A percentile compares a stretch with the other conserved stretches of the same genome.
phyloP scores from a whole-genome alignment of 257 asterid genomes.

The Marsdenia floribunda region DNA sequence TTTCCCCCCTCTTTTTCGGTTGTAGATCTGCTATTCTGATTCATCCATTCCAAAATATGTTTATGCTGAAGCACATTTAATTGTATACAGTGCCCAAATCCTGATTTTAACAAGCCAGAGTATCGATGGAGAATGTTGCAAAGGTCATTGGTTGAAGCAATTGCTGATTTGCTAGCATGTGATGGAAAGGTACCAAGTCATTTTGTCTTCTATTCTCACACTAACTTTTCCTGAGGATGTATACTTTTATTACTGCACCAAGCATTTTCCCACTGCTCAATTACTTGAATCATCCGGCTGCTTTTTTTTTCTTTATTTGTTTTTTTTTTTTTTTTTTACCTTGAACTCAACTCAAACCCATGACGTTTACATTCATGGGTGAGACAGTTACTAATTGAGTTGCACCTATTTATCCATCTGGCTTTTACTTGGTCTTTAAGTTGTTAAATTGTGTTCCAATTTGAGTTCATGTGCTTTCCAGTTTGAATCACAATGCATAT shows the following conservation, averaged over 20 bases:
- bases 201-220: background rate
- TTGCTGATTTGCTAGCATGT: conserved; percentile 47
- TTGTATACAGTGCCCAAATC: conserved; percentile 84
- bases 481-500: background rate
- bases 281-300: background rate
- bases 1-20: background rate
- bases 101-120: conserved; percentile 84
- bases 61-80: conserved; percentile 15
- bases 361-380: no score
- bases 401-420: background rate
- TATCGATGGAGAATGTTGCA: conserved; percentile 88
- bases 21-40: background rate
- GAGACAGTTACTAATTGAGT: no score
- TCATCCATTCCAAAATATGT: conserved; percentile 8
- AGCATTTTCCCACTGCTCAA: background rate
- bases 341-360: no score
- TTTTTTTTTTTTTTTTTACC: no score
- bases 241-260: background rate
- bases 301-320: no score
- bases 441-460: background rate
- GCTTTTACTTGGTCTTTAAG: background rate
- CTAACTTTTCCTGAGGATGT: background rate
- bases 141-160: conserved; percentile 82
- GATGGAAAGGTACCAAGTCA: conserved; percentile 62
- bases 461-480: background rate